These are phyloP conservation scores for Bromus sterilis DNA, from an alignment of 176 grass and related monocot genomes.

Conservation along the genomic window DNA sequence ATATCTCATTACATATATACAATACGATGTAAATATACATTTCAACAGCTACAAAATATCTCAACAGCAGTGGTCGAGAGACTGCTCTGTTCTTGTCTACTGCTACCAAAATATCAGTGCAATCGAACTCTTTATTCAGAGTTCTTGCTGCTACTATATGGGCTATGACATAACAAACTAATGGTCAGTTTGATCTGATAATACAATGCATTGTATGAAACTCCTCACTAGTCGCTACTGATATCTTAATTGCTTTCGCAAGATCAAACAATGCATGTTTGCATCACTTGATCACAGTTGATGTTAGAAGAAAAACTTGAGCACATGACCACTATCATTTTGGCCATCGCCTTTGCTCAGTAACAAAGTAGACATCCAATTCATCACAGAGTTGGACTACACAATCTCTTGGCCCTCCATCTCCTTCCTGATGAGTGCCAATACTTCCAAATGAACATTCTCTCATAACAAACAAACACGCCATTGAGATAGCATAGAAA, in stretches of 20 bases:
- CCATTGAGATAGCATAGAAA: conserved; percentile 56
- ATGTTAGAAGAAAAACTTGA: not conserved
- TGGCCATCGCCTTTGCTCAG: conserved; percentile 5
- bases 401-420: conserved; percentile 40
- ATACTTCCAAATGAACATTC: conserved; percentile 50
- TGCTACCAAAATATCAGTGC: not conserved
- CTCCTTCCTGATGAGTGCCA: conserved; percentile 13
- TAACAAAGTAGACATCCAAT: conserved; percentile 56
- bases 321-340: not conserved
- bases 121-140: not conserved
- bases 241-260: not conserved
- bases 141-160: not conserved
- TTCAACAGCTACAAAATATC: not conserved
- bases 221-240: not conserved
- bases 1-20: not conserved
- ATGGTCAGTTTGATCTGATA: not conserved
- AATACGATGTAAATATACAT: not conserved
- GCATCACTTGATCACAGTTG: not conserved
- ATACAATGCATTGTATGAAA: not conserved
- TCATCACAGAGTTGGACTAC: conserved; percentile 51
- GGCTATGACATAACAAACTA: not conserved
- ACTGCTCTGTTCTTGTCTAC: not conserved
- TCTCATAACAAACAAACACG: conserved; percentile 55
- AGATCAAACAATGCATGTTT: not conserved
- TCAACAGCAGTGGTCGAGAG: not conserved